Base-by-base conservation (phyloP, 176 grass and related monocot species). In the Oryza longistaminata region DNA sequence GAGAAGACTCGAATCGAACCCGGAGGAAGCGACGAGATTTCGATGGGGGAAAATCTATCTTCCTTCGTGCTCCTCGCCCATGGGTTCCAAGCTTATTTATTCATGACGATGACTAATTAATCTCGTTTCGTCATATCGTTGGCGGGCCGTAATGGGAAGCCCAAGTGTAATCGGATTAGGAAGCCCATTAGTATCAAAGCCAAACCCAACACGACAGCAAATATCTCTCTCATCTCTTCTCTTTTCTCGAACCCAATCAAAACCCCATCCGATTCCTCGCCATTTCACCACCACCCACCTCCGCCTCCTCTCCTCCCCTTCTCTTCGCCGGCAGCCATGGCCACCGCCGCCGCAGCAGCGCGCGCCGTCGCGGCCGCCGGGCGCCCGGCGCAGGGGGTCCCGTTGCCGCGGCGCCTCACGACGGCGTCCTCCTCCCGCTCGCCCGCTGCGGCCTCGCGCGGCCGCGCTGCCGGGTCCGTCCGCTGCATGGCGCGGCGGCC, bases 401-500 rank as follows among this genome's bases (percentile, higher is more conserved):
- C 76, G 52, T 55, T 65, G 5, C 7, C 62, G 31, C 25, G 70
- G 24, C 49, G 74, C 55, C 53, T 83, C 29, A 45, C 27, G 6
- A 11, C 19, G 19, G 49, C 44, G 14, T 52, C 15, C 4, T 52
- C 4, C 14, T 35, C 62, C 44, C 53, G 33, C 26, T 2, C 46
- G 68, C 11, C 83, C 68, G 66, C 15, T 74, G 44, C 40, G 70
- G 52, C 81, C 74, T 52, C 50, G 68, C 55, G 88, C 26, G 67
- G 77, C 70, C n/a, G 67, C 37, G 44, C 84, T 3, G 83, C 76
- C 3, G 82, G 86, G 16, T 83, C 96, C 48, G 65, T 96, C 26
- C 87, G 93, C 70, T 99, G 91, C 86, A 94, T 92, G 93, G 90
- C 81, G 24, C 90, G 91, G 78, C 90, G 96, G 73, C 77, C 84